Conservation (phyloP, 2,329 filamentous ascomycete genomes). For the Cercospora sp. region DNA sequence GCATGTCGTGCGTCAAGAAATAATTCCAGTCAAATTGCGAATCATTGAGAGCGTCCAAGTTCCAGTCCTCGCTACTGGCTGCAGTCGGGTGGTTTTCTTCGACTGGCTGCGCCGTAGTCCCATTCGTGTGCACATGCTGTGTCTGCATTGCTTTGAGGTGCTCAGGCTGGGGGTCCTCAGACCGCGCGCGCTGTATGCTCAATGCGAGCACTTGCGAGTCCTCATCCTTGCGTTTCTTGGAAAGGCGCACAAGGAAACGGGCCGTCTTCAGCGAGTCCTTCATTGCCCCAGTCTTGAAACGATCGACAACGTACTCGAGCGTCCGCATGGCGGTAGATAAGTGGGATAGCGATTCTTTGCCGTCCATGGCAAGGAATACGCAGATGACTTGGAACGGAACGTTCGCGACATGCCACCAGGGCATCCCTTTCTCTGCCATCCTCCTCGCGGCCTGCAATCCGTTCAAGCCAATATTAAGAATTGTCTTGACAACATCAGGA, state of each 20-base stretch:
- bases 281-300: constrained; percentile 40
- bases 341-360: constrained; percentile 49
- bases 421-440: constrained; percentile 48
- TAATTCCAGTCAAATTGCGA: constrained; percentile 39
- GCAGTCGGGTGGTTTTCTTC: constrained; percentile 27
- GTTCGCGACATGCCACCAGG: constrained; percentile 62
- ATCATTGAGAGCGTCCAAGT: constrained; percentile 36
- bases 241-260: constrained; percentile 54
- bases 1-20: constrained; percentile 37
- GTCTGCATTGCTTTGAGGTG: constrained; percentile 6
- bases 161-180: constrained; percentile 28
- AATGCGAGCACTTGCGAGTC: constrained; percentile 27
- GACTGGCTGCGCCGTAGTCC: constrained; percentile 8
- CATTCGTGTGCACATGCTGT: constrained; percentile 12
- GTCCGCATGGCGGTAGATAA: constrained; percentile 53
- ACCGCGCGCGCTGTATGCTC: constrained; percentile 26
- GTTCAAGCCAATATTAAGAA: constrained; percentile 49
- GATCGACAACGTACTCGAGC: constrained; percentile 35
- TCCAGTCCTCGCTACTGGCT: constrained; percentile 37
- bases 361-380: constrained; percentile 57
- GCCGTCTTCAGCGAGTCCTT: constrained; percentile 58
- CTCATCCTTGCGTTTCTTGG: constrained; percentile 42
- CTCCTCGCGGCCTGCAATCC: constrained; percentile 51
- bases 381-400: constrained; percentile 62
- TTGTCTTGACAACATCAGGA: constrained; percentile 46